Evolutionary conservation across 306 rosid genomes (phyloP), one percentile per base, ranked within the genome.

Genomic region (Luffa aegyptiaca): DNA sequence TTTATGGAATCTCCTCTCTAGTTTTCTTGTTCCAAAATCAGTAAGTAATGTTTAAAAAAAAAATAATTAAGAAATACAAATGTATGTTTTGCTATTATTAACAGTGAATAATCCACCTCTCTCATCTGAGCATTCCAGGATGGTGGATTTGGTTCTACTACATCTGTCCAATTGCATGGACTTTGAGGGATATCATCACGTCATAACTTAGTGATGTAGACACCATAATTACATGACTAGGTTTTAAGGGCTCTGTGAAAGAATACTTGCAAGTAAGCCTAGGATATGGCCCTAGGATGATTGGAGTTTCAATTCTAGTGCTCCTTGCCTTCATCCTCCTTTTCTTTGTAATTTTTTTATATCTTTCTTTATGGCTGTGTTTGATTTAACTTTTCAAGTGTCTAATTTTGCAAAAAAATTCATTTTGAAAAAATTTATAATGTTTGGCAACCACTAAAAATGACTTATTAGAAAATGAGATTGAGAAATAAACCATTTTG

Each of bases 131-230:
- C 4, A 92, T 95, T 79, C 97, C 98, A 0, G 89, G 79, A 68
- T 91, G 97, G 97, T 92, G 98, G 98, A 70, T 92, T 53, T 95
- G 98, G 98, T 91, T 91, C 87, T 92, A 95, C 79, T 91, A 95
- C 83, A 86, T 95, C 46, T 90, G 89, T 81, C 98, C 97, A 1
- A 84, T 95, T 84, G 84, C 96, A 65, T 95, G 98, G 98, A 95
- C 98, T 31, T 84, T 95, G 37, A 86, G 90, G 55, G 98, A 97
- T 9, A 84, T 95, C 36, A 80, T 95, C 76, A 88, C 89, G 13
- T 95, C 98, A 56, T 97, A 95, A 86, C 93, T 95, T 13, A 97
- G 98, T 39, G 97, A 92, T 56, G 91, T 90, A 45, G 92, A 91
- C 45, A 85, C 86, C 75, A 69, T 0, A 57, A 81, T 92, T 36